Conservation (phyloP, 176 grass and related monocot species). For the Areca catechu region DNA sequence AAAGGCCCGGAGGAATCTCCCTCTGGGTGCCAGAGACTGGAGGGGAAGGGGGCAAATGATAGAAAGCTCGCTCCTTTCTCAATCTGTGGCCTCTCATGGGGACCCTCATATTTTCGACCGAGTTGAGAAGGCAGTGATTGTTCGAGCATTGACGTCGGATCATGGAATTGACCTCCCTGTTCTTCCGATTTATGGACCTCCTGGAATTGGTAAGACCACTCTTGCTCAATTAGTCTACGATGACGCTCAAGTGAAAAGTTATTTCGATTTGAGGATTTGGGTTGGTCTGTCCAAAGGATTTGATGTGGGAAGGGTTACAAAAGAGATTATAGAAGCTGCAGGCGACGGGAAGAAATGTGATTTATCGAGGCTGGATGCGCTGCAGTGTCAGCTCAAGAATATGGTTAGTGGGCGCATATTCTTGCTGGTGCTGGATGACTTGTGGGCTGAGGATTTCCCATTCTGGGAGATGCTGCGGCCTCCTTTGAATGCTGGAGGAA, state of each 20-base stretch:
- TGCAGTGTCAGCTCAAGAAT: constrained; percentile 22
- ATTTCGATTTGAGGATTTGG: constrained; percentile 44
- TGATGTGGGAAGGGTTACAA: constrained; percentile 30
- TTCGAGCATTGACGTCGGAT: constrained; percentile 14
- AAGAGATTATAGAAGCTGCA: constrained; percentile 32
- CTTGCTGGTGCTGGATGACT: constrained; percentile 47
- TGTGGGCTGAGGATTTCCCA: constrained; percentile 26
- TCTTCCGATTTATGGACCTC: constrained; percentile 29
- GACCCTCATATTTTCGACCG: constrained; percentile 8
- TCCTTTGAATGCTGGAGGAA: constrained; percentile 16
- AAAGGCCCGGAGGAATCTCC: too few species aligned
- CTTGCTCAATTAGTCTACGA: constrained; percentile 28
- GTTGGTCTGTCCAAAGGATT: constrained; percentile 28
- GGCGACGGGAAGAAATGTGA: constrained; percentile 1
- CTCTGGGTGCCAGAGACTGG: too few species aligned
- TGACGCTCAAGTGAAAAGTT: neutral
- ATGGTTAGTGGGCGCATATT: constrained; percentile 20
- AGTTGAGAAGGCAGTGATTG: constrained; percentile 12
- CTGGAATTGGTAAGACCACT: constrained; percentile 51
- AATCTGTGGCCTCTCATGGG: neutral
- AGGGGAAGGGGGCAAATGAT: too few species aligned
- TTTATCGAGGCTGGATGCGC: constrained; percentile 21
- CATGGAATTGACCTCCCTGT: constrained; percentile 9
- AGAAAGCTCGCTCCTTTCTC: neutral
- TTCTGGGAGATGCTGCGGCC: constrained; percentile 41